Conservation (phyloP, 768 basidiomycete genomes). For the Hydnum rufescens region DNA sequence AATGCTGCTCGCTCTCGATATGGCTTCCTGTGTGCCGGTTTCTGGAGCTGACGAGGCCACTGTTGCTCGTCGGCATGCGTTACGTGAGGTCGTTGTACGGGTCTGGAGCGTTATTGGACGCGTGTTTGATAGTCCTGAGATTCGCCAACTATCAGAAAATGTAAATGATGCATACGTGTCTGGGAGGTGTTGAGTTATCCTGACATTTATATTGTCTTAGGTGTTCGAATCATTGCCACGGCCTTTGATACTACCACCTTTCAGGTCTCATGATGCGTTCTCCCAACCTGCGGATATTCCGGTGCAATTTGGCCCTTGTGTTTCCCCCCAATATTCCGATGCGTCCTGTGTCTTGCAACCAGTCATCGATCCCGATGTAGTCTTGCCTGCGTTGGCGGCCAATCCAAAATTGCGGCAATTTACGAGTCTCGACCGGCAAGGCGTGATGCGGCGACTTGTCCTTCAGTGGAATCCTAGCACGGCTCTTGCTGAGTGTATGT, state of each 20-base stretch:
- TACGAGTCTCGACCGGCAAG: constrained; percentile 39
- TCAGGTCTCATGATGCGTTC: constrained; percentile 21
- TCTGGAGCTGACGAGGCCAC: constrained; percentile 22
- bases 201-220: constrained; percentile 17
- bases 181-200: neutral
- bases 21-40: constrained; percentile 23
- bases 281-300: constrained; percentile 29
- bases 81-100: constrained; percentile 42
- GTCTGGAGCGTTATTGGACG: constrained; percentile 51
- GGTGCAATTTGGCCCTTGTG: constrained; percentile 20
- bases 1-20: constrained; percentile 64
- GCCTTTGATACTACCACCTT: constrained; percentile 21
- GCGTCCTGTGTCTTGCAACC: constrained; percentile 17
- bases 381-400: constrained; percentile 35
- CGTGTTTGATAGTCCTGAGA: constrained; percentile 43
- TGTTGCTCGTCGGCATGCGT: constrained; percentile 28
- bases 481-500: constrained; percentile 60
- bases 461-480: constrained; percentile 51
- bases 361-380: constrained; percentile 32
- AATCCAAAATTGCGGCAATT: constrained; percentile 37
- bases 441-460: constrained; percentile 33
- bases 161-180: constrained; percentile 20
- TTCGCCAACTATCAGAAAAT: constrained; percentile 34
- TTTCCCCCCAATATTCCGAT: constrained; percentile 5
- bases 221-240: constrained; percentile 26